Evolutionary conservation across 2,329 filamentous ascomycete genomes (phyloP), one percentile per base, ranked within the genome.

Genomic region (Phialocephala sp.): DNA sequence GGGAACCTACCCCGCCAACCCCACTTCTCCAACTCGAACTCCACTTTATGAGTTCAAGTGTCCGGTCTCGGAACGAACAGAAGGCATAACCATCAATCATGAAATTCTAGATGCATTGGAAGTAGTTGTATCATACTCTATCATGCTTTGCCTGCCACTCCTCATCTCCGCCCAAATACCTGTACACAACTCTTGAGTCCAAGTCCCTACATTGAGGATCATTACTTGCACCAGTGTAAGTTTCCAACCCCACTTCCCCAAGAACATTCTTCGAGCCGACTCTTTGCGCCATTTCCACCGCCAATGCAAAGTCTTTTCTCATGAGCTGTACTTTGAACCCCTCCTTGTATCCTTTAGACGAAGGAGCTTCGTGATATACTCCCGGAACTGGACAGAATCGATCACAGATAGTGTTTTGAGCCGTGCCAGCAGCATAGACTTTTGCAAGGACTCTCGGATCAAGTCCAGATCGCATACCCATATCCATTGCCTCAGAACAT

Each of bases 251-350:
- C 24, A 76, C 77, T 5, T 81, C 77, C 0, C 85, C 84, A 43
- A 88, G 72, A 4, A 82, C 80, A 63, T 85, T 79, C 52, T 76
- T 78, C 18, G 83, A 80, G 0, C 82, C 85, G 4, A 87, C 80
- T 18, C 80, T 76, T 66, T 82, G 77, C n/a, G 85, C 85, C 75
- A 84, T 82, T 9, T 85, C 81, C 0, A 86, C 78, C 0, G 85
- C 86, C 22, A 88, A 73, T 1, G 78, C 77, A 64, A 89, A 83
- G 70, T 88, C 85, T 72, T 88, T 88, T 66, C 79, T 79, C 84
- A 88, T 88, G 69, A 88, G 71, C 72, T 87, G 80, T 6, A 88
- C 82, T 54, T 85, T 83, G 73, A 89, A 88, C 0, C 86, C 86
- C 2, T 83, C 82, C 62, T 80, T 75, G 59, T 79, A 79, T 4